Evolutionary conservation across 441 rosid genomes (phyloP).

Genomic region (Bruguiera hainesii): DNA sequence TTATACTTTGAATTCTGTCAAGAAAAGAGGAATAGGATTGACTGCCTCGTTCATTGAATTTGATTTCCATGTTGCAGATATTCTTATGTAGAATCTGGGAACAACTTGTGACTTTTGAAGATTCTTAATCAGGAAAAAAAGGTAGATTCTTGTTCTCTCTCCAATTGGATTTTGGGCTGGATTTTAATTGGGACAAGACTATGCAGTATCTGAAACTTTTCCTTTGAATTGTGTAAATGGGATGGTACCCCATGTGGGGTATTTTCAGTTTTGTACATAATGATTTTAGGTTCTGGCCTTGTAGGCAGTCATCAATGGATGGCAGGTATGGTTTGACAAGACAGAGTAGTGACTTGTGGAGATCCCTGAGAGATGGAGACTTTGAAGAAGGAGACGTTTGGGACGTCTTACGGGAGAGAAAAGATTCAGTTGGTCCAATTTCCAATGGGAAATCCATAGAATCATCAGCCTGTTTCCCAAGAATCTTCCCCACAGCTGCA

Average conservation of each 20-base stretch:
- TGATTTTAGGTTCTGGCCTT: slow-evolving; percentile 4
- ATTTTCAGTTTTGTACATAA: neutral
- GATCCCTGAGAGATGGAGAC: slow-evolving; percentile 57
- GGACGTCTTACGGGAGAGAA: slow-evolving; percentile 48
- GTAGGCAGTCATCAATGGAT: slow-evolving; percentile 34
- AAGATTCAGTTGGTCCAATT: slow-evolving; percentile 13
- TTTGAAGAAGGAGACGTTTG: slow-evolving; percentile 79
- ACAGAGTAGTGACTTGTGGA: slow-evolving; percentile 54
- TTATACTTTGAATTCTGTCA: neutral
- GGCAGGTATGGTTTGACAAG: slow-evolving; percentile 32
- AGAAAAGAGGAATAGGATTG: neutral
- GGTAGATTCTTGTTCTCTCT: slow-evolving; percentile 27
- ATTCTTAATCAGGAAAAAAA: slow-evolving; percentile 9
- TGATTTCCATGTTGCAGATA: slow-evolving; percentile 31
- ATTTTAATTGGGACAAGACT: neutral
- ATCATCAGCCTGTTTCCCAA: slow-evolving; percentile 27
- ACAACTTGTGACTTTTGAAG: slow-evolving; percentile 20
- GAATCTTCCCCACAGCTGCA: slow-evolving; percentile 39
- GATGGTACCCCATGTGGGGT: slow-evolving; percentile 10
- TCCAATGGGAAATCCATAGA: slow-evolving; percentile 24
- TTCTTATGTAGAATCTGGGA: slow-evolving; percentile 20
- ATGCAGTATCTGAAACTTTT: slow-evolving; percentile 1
- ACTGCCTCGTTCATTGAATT: neutral
- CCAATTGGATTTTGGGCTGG: neutral
- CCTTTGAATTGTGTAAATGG: slow-evolving; percentile 4